phyloP scores from a whole-genome alignment of 1,284 basidiomycete species.

The Marasmius tenuissimus region DNA sequence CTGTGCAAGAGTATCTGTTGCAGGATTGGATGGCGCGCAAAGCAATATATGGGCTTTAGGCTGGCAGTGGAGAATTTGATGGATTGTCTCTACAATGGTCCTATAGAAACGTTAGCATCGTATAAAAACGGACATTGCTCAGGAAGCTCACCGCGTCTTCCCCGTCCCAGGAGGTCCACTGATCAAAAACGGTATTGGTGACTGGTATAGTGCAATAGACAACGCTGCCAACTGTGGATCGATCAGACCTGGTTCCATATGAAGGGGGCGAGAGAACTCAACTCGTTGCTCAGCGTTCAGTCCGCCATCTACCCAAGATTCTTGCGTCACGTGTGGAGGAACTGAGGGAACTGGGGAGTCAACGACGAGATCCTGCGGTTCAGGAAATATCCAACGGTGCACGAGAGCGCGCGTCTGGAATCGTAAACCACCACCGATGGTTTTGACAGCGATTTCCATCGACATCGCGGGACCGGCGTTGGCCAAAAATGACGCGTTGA shows the following conservation, averaged over 20 bases:
- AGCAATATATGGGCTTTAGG: conserved; percentile 43
- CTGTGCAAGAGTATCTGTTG: conserved; percentile 43
- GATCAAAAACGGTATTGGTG: conserved; percentile 43
- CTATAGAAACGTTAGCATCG: conserved; percentile 18
- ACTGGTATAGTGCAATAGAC: conserved; percentile 38
- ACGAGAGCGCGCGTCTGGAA: conserved; percentile 25
- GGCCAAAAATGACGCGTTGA: conserved; percentile 45
- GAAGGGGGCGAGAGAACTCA: conserved; percentile 7
- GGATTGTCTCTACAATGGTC: conserved; percentile 44
- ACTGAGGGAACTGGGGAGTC: conserved; percentile 17
- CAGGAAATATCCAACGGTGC: conserved; percentile 43
- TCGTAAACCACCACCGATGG: conserved; percentile 16
- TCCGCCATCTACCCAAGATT: conserved; percentile 39
- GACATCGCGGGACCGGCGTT: conserved; percentile 37
- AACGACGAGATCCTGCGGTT: conserved; percentile 28
- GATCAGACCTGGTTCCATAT: not conserved
- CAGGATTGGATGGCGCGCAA: conserved; percentile 47
- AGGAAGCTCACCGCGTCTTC: conserved; percentile 37
- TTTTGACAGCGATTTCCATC: conserved; percentile 38
- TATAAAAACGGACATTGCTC: not conserved
- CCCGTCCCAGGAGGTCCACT: conserved; percentile 48
- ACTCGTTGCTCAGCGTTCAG: conserved; percentile 45
- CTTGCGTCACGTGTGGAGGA: conserved; percentile 21
- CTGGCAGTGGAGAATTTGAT: conserved; percentile 43
- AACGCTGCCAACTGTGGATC: conserved; percentile 37